Base-by-base conservation (phyloP, 2,329 filamentous ascomycete species). In the Fusarium sp. region DNA sequence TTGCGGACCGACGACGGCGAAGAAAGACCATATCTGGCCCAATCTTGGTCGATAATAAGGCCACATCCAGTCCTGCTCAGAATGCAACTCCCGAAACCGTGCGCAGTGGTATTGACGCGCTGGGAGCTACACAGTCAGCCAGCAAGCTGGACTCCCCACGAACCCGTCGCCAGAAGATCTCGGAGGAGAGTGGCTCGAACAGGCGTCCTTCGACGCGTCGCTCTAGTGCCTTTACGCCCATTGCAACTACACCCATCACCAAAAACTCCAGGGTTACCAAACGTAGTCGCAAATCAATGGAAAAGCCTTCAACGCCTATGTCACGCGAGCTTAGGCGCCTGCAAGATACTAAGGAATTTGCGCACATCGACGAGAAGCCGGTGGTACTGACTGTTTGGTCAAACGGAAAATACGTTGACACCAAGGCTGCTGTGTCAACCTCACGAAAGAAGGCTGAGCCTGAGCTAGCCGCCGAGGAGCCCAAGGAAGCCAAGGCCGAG, bases 271-370 rank as follows among this genome's bases (percentile, higher is more conserved):
- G 85, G 27, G 78, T 92, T 30, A 85, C 88, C 64, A 93, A 93
- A 80, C 86, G 89, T 53, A 83, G 86, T 59, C 85, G 87, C 71
- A 88, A 89, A 74, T 81, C 83, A 12, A 79, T 86, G 53, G 86
- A 88, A 61, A 85, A 85, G 70, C 81, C 80, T 18, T 75, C 85
- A 27, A 74, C 81, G 30, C 84, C 83, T 60, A 79, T 88, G 71
- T 81, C 86, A 38, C 87, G 90, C 64, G 90, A 92, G 75, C 78
- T 91, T 32, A 81, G 83, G 78, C 84, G 87, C 67, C 78, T 93
- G 56, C 84, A 87, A 80, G 86, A 92, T 79, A 88, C 90, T 66
- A 87, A 89, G 63, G 89, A 91, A 73, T 91, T 85, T 67, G 82
- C 86, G 2, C 85, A 86, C 49, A 86, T 90, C 26, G 89, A 91